These are phyloP conservation scores for Aspergillus sp. DNA, from an alignment of 2,329 filamentous ascomycete genomes.

Conservation along the genomic window DNA sequence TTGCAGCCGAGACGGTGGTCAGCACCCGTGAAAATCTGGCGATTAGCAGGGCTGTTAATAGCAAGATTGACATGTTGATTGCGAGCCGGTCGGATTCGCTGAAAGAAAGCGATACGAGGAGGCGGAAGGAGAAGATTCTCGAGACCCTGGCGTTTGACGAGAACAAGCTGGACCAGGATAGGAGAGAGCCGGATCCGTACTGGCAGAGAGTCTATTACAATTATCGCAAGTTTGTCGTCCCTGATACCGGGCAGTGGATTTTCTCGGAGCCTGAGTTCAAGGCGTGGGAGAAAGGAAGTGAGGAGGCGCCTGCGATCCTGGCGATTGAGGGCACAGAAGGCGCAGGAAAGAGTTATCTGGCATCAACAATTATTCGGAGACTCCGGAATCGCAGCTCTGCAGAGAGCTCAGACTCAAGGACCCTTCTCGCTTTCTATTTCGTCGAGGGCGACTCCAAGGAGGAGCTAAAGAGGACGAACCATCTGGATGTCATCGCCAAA, in stretches of 20 bases:
- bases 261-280: conserved; percentile 14
- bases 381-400: conserved; percentile 12
- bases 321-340: conserved; percentile 18
- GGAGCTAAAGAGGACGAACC: conserved; percentile 11
- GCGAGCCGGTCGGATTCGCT: conserved; percentile 15
- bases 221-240: conserved; percentile 14
- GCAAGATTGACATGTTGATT: conserved; percentile 17
- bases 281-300: conserved; percentile 10
- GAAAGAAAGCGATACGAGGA: conserved; percentile 13
- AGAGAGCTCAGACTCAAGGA: conserved; percentile 12
- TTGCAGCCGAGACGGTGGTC: conserved; percentile 13
- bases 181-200: conserved; percentile 14
- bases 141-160: conserved; percentile 17
- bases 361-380: conserved; percentile 15
- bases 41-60: conserved; percentile 14
- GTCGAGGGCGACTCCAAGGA: conserved; percentile 20
- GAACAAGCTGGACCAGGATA: conserved; percentile 16
- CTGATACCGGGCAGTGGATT: conserved; percentile 17
- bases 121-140: conserved; percentile 13
- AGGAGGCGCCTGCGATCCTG: conserved; percentile 7
- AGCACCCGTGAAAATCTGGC: conserved; percentile 14
- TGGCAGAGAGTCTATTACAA: conserved; percentile 19
- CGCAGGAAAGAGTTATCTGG: conserved; percentile 18
- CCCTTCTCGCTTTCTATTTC: conserved; percentile 17
- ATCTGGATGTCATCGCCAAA: conserved; percentile 17